Evolutionary conservation across 2,329 filamentous ascomycete genomes (phyloP), one percentile per base, ranked within the genome.

Genomic region (Conoideocrella luteorostrata): DNA sequence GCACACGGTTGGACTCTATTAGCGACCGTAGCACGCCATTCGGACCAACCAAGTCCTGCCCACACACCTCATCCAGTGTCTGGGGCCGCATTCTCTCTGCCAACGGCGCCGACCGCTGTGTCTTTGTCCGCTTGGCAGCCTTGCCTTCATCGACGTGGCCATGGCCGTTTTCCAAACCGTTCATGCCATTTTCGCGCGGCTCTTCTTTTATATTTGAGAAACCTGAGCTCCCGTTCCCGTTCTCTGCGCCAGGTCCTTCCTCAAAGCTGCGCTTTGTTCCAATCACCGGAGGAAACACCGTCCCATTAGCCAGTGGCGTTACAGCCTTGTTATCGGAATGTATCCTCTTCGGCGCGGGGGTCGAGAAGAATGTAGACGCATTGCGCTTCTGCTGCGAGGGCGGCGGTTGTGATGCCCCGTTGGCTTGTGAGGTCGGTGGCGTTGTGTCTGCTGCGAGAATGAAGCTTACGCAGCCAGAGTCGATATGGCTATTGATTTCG

Each of bases 31-130:
- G 72, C 5, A 97, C 80, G n/a, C 93, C 93, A 24, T 80, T 70
- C 0, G 80, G 78, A 0, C 89, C 91, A 2, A 98, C 90, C 0
- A 98, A 78, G 35, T 95, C 88, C 66, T 98, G 93, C 0, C 93
- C 93, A 51, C 75, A 89, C 3, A 97, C 86, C 13, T 95, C 84
- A 57, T 96, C 87, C 7, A 98, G 75, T 1, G 75, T 86, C 44
- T 73, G 75, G 2, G 93, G 93, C 4, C 93, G 81, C 88, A 97
- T 95, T 23, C 91, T 85, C 65, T 98, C 93, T 2, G 93, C 90
- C 15, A 98, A 71, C 1, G 93, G 93, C 7, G 88, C 89, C 1
- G 82, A 80, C 55, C 82, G 80, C 45, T 81, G 77, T 28, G 72
- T 77, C 65, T 87, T 88, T 12, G 75, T 69, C 58, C 82, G 84